phyloP scores from a whole-genome alignment of 768 basidiomycete genomes.

The Lactarius trivialis region DNA sequence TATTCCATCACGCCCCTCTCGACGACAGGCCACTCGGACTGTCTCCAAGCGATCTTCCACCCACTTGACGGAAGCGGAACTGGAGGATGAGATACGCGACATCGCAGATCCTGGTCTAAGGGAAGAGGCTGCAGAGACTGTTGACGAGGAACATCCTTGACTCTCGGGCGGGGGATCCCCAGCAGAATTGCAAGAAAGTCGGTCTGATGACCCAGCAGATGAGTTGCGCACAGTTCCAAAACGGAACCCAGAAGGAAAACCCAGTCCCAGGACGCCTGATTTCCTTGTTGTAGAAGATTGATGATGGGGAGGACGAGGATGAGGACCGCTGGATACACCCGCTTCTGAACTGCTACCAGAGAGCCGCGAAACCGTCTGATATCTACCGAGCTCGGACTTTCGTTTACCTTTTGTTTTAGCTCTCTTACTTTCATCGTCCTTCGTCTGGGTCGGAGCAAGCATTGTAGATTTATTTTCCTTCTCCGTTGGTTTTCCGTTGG shows the following conservation, averaged over 20 bases:
- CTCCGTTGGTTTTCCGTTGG: slow-evolving; percentile 43
- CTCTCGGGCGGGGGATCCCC: slow-evolving; percentile 15
- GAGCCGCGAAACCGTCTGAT: slow-evolving; percentile 33
- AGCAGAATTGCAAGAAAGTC: slow-evolving; percentile 30
- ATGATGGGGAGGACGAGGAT: slow-evolving; percentile 22
- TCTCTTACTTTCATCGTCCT: slow-evolving; percentile 33
- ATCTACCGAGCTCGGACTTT: slow-evolving; percentile 26
- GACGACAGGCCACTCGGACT: slow-evolving; percentile 37
- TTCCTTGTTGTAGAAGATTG: slow-evolving; percentile 30
- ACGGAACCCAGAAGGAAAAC: slow-evolving; percentile 51
- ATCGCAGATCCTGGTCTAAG: slow-evolving; percentile 42
- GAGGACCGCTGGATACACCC: slow-evolving; percentile 39
- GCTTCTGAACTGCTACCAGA: slow-evolving; percentile 65
- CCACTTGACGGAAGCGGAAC: slow-evolving; percentile 42
- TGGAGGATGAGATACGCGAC: slow-evolving; percentile 35
- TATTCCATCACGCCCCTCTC: slow-evolving; percentile 37
- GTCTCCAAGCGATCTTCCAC: slow-evolving; percentile 44
- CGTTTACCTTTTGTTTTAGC: slow-evolving; percentile 27
- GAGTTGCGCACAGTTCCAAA: slow-evolving; percentile 20
- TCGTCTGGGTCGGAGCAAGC: slow-evolving; percentile 28
- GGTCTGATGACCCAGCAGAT: slow-evolving; percentile 19
- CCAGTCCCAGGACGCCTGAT: slow-evolving; percentile 54
- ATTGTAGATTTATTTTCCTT: slow-evolving; percentile 24
- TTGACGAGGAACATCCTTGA: slow-evolving; percentile 34
- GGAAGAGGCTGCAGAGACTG: slow-evolving; percentile 37